A percentile compares a stretch with the other conserved stretches of the same genome.
These are phyloP conservation scores for Talaromyces sp. DNA, from an alignment of 2,329 filamentous ascomycete genomes.

Conservation along the genomic window DNA sequence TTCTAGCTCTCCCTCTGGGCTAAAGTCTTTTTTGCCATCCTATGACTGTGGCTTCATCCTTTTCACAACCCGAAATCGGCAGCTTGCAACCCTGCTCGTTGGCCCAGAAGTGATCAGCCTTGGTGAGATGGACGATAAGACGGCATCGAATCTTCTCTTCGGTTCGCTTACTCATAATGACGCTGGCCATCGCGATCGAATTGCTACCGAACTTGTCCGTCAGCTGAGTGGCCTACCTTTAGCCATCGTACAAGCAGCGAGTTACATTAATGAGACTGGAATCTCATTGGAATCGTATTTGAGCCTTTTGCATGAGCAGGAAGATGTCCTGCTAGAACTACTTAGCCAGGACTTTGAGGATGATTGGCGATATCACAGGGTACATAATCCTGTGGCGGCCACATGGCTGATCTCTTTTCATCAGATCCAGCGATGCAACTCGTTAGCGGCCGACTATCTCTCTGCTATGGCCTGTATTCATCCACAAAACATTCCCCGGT, in stretches of 20 bases:
- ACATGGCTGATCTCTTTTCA: slow-evolving; percentile 38
- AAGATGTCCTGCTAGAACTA: slow-evolving; percentile 25
- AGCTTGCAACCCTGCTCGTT: slow-evolving; percentile 11
- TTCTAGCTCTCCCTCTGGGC: slow-evolving; percentile 8
- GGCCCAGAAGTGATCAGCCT: slow-evolving; percentile 13
- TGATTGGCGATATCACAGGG: slow-evolving; percentile 21
- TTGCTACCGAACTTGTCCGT: background rate
- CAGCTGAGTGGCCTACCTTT: slow-evolving; percentile 17
- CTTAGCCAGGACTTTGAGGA: slow-evolving; percentile 32
- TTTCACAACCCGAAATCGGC: slow-evolving; percentile 21
- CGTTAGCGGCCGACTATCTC: slow-evolving; percentile 29
- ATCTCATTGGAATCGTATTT: slow-evolving; percentile 14
- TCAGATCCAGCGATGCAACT: slow-evolving; percentile 25
- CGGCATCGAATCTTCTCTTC: slow-evolving; percentile 10
- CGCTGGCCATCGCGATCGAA: background rate
- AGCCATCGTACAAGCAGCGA: slow-evolving; percentile 17
- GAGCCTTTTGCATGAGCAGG: slow-evolving; percentile 17
- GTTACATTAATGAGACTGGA: slow-evolving; percentile 16
- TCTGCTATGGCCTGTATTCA: slow-evolving; percentile 29
- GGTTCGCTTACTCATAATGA: background rate
- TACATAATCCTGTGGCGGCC: slow-evolving; percentile 29
- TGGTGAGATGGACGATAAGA: slow-evolving; percentile 9
- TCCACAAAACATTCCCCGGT: slow-evolving; percentile 24
- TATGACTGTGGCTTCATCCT: slow-evolving; percentile 19
- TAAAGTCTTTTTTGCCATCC: slow-evolving; percentile 15